A percentile compares a stretch with the other conserved stretches of the same genome.
phyloP scores from a whole-genome alignment of 768 basidiomycete genomes.

The Cubamyces sp. region DNA sequence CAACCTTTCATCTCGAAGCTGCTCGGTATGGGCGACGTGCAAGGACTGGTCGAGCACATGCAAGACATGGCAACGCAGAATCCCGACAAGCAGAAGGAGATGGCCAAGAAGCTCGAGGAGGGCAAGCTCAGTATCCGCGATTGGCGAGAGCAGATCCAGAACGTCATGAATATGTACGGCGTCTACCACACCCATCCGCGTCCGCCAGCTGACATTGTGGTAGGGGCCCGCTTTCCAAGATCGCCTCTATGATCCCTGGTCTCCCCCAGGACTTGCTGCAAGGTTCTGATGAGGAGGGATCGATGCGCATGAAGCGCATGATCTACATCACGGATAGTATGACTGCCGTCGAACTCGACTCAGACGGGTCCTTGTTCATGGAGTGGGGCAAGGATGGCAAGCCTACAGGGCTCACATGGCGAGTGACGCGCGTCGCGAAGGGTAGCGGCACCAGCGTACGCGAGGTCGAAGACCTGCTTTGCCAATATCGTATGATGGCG shows the following conservation, averaged over 20 bases:
- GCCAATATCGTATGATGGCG: conserved; percentile 98
- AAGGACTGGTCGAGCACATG: conserved; percentile 98
- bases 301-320: conserved; percentile 92
- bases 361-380: conserved; percentile 92
- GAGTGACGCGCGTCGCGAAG: conserved; percentile 86
- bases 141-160: conserved; percentile 96
- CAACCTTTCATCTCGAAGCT: conserved; percentile 98
- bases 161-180: conserved; percentile 94
- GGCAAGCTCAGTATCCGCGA: conserved; percentile 96
- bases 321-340: conserved; percentile 99
- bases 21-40: conserved; percentile 93
- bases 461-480: conserved; percentile 97
- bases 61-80: conserved; percentile 93
- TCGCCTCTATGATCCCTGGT: conserved; percentile 98
- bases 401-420: conserved; percentile 85
- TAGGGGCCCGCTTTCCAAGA: conserved; percentile 98
- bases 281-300: conserved; percentile 93
- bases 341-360: conserved; percentile 92
- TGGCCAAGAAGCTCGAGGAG: conserved; percentile 96
- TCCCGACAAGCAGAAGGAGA: conserved; percentile 96
- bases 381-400: conserved; percentile 82
- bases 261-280: conserved; percentile 89
- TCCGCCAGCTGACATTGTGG: conserved; percentile 23
- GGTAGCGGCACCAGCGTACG: conserved; percentile 94
- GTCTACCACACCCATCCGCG: neutral